Evolutionary conservation across 768 basidiomycete genomes (phyloP), one percentile per base, ranked within the genome.

Genomic region (Tylopilus rubrobrunneus): DNA sequence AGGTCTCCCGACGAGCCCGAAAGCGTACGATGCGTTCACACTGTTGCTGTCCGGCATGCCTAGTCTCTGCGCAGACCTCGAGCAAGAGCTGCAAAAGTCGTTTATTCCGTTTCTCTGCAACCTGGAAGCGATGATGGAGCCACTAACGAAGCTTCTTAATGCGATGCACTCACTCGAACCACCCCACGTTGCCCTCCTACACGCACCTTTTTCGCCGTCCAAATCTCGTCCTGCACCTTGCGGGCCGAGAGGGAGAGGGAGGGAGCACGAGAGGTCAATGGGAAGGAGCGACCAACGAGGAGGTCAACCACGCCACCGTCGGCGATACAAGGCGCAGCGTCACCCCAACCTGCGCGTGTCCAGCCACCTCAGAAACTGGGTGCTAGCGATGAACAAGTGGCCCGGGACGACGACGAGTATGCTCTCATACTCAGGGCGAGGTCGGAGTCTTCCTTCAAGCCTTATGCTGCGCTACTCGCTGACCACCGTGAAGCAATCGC

Each of bases 101-200:
- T 70, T 91, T 9, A 68, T 89, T 15, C 79, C 78, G 8, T 77
- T 83, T 45, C 75, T 92, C 23, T 74, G 78, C 10, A 72, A 76
- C 51, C 71, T 91, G 3, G 71, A 86, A 34, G 74, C 76, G 56
- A 82, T 83, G 55, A 80, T 83, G 63, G 77, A 75, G 31, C 75
- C 84, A 11, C 88, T 89, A 0, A 71, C 79, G 27, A 83, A 84
- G 53, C 78, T 91, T 7, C 74, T 92, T 3, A 78, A 79, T 17
- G 84, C 84, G 4, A 87, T 91, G 83, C 77, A 82, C 56, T 81
- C 84, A 5, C 83, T 89, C 53, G 83, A 85, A 42, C 87, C 88
- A 2, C 78, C 84, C 15, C 90, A 92, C 61, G 77, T 79, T 47
- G 81, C 82, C 52, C 77, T 91, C 5, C 75, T 90, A 48, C 85